Evolutionary conservation across 331 rosid genomes (phyloP), one percentile per base, ranked within the genome.

Genomic region (Cydonia oblonga): DNA sequence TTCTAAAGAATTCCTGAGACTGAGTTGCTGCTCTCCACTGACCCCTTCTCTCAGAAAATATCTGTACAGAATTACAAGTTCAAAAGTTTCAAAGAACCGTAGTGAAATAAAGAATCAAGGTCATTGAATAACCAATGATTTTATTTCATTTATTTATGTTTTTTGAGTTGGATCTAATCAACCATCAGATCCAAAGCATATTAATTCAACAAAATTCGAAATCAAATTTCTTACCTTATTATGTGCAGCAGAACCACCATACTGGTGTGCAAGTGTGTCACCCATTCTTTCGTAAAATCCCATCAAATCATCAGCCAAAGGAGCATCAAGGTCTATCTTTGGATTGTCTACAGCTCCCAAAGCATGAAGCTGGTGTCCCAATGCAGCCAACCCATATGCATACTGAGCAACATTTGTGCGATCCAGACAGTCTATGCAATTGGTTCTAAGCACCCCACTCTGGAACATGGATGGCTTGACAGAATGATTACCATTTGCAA

Each of bases 171-270:
- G 26, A 20, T 18, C 51, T 18, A 71, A 33, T 71, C 38, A 71
- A 54, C 59, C 54, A 7, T 40, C 24, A 9, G 44, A 71, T 5
- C 56, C 35, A 71, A 46, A 70, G 35, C 51, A 23, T 22, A 71
- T 35, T 35, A 29, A 38, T 23, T 15, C 56, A 58, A 71, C 29
- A 24, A 38, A 12, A 40, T 14, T 24, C 33, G 2, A 40, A 40
- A 25, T 16, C 28, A 24, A 11, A 42, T 40, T 40, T 19, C 7
- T 23, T 72, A 84, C 87, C 87, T 84, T 84, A 72, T 84, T 84
- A 70, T 84, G 87, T 75, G 87, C 87, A 53, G 87, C 87, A 49
- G 87, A 84, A 66, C 87, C 87, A 75, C 87, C 87, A 58, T 84
- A 84, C 69, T 84, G 87, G 81, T 84, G 87, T 49, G 87, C 87